Evolutionary conservation across 2,329 filamentous ascomycete species (phyloP), one percentile per base, ranked within the genome.

Genomic region (Pseudogymnoascus sp.): DNA sequence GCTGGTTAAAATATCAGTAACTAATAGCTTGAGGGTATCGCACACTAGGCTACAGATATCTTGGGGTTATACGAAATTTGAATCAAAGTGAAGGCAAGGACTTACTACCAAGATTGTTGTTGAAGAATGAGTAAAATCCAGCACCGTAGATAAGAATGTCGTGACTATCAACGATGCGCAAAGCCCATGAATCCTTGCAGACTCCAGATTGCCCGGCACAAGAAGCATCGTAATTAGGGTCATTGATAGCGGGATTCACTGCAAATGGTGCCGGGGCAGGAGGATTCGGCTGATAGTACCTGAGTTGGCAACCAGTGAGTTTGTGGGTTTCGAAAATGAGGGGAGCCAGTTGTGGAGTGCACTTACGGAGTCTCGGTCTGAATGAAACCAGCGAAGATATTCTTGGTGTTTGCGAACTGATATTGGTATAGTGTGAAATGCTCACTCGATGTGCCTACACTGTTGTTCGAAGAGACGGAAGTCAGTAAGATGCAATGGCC

Each of bases 381-480:
- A 11, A 69, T 65, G 42, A 67, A 67, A 26, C 70, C 69, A 60
- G 68, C 66, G 59, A 65, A 71, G 4, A 71, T 60, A 42, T 71
- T 68, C 61, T 69, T 63, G 1, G 70, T 70, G 19, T 69, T 74
- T 65, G 78, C 72, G 64, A 83, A 74, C 60, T 82, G 78, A 70
- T 82, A 81, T 67, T 84, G 78, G 71, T 84, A 84, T 35, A 84
- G 71, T 4, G 77, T 75, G 61, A 76, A 74, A 70, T 84, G 82
- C 70, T 84, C 82, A 26, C 78, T 79, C 0, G 77, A 77, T 2
- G 79, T 81, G 28, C 80, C 82, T 59, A 80, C 74, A 61, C 90
- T 91, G 74, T 88, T 92, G 82, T 47, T 47, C 9, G 21, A 15
- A 88, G 95, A 71, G 95, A 85, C 11, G 77, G 88, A 86, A 74